phyloP scores from a whole-genome alignment of 768 basidiomycete genomes.

The Trametes meyenii region DNA sequence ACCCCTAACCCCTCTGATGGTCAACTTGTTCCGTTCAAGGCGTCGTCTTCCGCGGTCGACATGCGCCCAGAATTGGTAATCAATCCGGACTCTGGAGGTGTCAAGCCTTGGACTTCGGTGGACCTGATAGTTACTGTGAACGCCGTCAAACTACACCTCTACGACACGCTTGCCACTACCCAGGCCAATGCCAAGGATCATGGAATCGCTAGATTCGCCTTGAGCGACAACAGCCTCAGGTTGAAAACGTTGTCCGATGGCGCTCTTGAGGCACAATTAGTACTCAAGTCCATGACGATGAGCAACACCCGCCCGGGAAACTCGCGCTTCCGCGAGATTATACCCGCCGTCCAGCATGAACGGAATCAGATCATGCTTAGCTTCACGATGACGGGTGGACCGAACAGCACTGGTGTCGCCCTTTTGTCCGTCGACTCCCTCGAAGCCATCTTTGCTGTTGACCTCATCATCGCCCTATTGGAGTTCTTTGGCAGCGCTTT shows the following conservation, averaged over 20 bases:
- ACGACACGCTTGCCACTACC: constrained; percentile 64
- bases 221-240: constrained; percentile 78
- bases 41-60: constrained; percentile 33
- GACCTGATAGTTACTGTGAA: constrained; percentile 75
- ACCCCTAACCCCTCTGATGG: constrained; percentile 6
- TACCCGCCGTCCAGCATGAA: constrained; percentile 87
- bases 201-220: constrained; percentile 83
- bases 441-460: constrained; percentile 87
- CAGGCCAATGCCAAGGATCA: constrained; percentile 65
- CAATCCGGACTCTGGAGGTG: constrained; percentile 28
- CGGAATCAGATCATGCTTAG: constrained; percentile 93
- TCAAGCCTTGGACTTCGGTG: constrained; percentile 60
- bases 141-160: constrained; percentile 83
- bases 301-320: constrained; percentile 81
- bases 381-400: constrained; percentile 74
- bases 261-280: constrained; percentile 83
- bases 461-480: constrained; percentile 87
- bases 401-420: constrained; percentile 60
- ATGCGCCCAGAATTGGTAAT: constrained; percentile 64
- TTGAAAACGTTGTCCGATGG: constrained; percentile 83
- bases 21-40: constrained; percentile 12
- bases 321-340: constrained; percentile 91
- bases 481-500: constrained; percentile 78
- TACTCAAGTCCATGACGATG: constrained; percentile 91
- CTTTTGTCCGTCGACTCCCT: constrained; percentile 92